phyloP scores from a whole-genome alignment of 139 green algal genomes.

The Chlorella sp. region DNA sequence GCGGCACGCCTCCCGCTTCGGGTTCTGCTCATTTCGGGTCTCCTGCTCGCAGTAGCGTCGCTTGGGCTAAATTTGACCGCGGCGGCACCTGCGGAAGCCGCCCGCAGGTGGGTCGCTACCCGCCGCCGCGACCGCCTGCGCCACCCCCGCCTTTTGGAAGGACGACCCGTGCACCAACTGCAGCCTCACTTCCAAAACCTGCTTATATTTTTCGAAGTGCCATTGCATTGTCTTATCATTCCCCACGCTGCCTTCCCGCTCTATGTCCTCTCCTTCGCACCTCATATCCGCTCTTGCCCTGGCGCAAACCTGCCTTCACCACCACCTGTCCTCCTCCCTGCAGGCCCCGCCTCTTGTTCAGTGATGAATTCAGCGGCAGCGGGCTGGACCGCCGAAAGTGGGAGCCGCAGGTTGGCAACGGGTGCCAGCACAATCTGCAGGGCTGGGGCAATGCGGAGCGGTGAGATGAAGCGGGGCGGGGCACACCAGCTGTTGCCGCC shows the following conservation, averaged over 20 bases:
- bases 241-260: neutral
- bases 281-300: neutral
- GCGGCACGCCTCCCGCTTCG: neutral
- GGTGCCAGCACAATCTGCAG: neutral
- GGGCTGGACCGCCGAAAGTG: constrained; percentile 4
- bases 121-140: too few species aligned
- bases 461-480: neutral
- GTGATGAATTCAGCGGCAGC: constrained; percentile 4
- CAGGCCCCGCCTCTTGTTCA: constrained; percentile 13
- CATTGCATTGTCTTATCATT: neutral
- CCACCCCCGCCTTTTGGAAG: too few species aligned
- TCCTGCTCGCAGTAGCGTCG: too few species aligned
- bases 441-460: constrained; percentile 31
- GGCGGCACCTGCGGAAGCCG: too few species aligned
- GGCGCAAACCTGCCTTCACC: too few species aligned
- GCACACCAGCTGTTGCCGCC: too few species aligned
- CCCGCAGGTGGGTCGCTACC: too few species aligned
- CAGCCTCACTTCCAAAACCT: neutral
- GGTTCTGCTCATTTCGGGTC: neutral
- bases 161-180: neutral
- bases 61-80: too few species aligned
- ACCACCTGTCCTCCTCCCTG: neutral
- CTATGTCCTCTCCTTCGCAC: neutral
- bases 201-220: neutral
- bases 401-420: constrained; percentile 1